phyloP scores from a whole-genome alignment of 2,329 filamentous ascomycete genomes.

The Fusarium fracticaudum region DNA sequence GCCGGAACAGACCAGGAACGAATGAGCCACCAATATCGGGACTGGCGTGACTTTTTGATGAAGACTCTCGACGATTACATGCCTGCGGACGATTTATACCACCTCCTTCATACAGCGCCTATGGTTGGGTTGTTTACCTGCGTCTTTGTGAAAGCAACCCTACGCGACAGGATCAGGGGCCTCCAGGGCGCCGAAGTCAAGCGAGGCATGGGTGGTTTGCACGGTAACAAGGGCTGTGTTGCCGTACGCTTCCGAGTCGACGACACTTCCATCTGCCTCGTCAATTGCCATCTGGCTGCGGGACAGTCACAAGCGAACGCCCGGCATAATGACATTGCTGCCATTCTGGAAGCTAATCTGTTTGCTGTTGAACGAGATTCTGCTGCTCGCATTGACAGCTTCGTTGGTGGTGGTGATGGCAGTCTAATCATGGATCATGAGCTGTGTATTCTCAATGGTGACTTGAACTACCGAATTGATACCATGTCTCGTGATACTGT shows the following conservation, averaged over 20 bases:
- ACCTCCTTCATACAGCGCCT: slow-evolving; percentile 84
- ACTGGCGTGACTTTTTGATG: slow-evolving; percentile 92
- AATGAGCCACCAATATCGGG: slow-evolving; percentile 97
- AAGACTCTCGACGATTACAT: slow-evolving; percentile 85
- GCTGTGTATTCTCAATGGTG: slow-evolving; percentile 95
- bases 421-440: slow-evolving; percentile 96
- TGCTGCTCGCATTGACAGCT: slow-evolving; percentile 77
- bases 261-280: slow-evolving; percentile 92
- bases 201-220: slow-evolving; percentile 91
- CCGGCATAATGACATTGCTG: slow-evolving; percentile 91
- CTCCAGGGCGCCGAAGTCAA: slow-evolving; percentile 87
- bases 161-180: slow-evolving; percentile 80
- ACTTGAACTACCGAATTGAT: slow-evolving; percentile 98
- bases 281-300: slow-evolving; percentile 97
- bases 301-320: slow-evolving; percentile 90
- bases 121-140: slow-evolving; percentile 96
- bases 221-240: slow-evolving; percentile 96
- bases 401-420: slow-evolving; percentile 91
- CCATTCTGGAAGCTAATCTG: slow-evolving; percentile 82
- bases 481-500: slow-evolving; percentile 95
- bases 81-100: slow-evolving; percentile 79
- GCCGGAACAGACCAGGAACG: slow-evolving; percentile 83
- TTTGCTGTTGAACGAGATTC: slow-evolving; percentile 78
- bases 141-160: slow-evolving; percentile 86
- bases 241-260: slow-evolving; percentile 93